phyloP scores from a whole-genome alignment of 2,329 filamentous ascomycete species.

The Aotearoamyces nothofagi region DNA sequence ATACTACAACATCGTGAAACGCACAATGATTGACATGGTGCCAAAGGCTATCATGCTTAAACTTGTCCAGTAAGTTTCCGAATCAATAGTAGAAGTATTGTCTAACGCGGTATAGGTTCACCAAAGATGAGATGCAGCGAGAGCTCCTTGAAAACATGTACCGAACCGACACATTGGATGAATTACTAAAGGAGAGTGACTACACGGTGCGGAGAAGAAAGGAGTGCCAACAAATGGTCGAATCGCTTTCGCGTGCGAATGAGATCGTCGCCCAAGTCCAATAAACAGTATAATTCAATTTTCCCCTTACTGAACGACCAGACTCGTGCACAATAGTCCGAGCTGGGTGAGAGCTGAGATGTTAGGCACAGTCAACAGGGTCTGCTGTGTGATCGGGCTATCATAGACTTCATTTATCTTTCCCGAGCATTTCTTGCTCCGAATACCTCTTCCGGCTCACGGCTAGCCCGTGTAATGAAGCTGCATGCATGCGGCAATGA shows the following conservation, averaged over 20 bases:
- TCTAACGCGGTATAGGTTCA: slow-evolving; percentile 57
- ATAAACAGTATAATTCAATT: slow-evolving; percentile 14
- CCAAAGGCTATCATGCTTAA: slow-evolving; percentile 98
- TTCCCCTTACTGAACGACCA: no score
- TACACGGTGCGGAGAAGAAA: slow-evolving; percentile 91
- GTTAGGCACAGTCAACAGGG: no score
- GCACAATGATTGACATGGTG: slow-evolving; percentile 99
- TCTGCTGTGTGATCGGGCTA: no score
- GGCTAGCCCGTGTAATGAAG: no score
- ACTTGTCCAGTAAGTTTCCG: slow-evolving; percentile 67
- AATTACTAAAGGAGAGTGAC: slow-evolving; percentile 93
- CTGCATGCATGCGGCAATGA: no score
- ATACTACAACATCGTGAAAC: slow-evolving; percentile 95
- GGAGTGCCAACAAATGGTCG: slow-evolving; percentile 99
- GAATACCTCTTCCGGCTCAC: no score
- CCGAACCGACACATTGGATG: slow-evolving; percentile 75
- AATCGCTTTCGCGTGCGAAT: slow-evolving; percentile 74
- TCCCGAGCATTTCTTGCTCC: no score
- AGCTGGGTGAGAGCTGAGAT: no score
- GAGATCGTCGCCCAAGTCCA: slow-evolving; percentile 81
- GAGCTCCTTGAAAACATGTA: slow-evolving; percentile 98
- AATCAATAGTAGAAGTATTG: not conserved
- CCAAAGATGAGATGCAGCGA: slow-evolving; percentile 96
- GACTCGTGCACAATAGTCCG: no score
- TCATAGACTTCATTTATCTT: no score